phyloP scores from a whole-genome alignment of 768 basidiomycete species.

The Lactarius deliciosus region DNA sequence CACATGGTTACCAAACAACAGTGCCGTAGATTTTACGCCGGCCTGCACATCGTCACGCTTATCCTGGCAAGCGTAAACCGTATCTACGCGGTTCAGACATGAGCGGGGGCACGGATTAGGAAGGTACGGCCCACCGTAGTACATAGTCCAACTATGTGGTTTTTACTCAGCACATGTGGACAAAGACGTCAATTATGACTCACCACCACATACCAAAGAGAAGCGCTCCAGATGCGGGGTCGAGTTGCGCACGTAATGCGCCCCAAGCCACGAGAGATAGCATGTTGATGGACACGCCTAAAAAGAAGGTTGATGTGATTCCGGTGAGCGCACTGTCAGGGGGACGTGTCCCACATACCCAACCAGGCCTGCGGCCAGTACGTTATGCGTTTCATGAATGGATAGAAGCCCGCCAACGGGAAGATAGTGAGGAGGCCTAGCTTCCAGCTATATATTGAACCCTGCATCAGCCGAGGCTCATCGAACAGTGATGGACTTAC shows the following conservation, averaged over 20 bases:
- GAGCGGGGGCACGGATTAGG: not conserved
- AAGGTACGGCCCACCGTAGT: slow-evolving; percentile 13
- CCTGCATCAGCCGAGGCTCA: not conserved
- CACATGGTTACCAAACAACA: slow-evolving; percentile 52
- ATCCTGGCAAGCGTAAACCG: slow-evolving; percentile 65
- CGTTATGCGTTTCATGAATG: slow-evolving; percentile 35
- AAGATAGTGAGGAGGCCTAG: slow-evolving; percentile 31
- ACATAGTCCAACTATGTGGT: slow-evolving; percentile 24
- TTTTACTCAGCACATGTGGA: not conserved
- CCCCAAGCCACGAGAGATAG: slow-evolving; percentile 28
- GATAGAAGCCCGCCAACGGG: slow-evolving; percentile 32
- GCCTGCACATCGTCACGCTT: slow-evolving; percentile 56
- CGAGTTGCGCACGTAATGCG: not conserved
- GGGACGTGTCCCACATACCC: slow-evolving; percentile 22
- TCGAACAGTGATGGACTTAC: slow-evolving; percentile 14
- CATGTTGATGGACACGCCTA: slow-evolving; percentile 30
- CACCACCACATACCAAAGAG: slow-evolving; percentile 12
- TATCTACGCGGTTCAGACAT: slow-evolving; percentile 48
- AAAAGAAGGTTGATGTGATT: not conserved
- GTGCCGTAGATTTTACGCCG: slow-evolving; percentile 61
- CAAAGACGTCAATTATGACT: not conserved
- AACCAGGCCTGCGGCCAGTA: slow-evolving; percentile 37
- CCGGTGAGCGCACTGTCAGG: not conserved
- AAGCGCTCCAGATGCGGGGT: slow-evolving; percentile 1
- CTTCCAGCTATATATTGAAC: slow-evolving; percentile 23